Evolutionary conservation across 1,284 basidiomycete species (phyloP).

Genomic region (Cryptococcus jaspeensis): DNA sequence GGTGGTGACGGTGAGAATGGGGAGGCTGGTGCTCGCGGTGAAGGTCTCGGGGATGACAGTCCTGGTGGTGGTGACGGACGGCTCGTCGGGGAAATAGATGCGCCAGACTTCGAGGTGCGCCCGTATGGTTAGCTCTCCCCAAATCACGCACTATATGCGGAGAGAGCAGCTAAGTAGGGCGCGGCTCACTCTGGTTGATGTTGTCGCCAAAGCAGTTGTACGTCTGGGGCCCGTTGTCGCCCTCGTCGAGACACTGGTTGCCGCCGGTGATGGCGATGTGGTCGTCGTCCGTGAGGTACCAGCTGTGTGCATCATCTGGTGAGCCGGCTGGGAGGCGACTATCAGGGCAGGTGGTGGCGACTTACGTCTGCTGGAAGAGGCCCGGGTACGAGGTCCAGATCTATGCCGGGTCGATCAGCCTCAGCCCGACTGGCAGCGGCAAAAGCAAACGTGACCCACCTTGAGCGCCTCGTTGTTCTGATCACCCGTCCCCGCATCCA

Average conservation of each 20-base stretch:
- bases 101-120: too few relatives aligned
- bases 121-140: too few relatives aligned
- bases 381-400: slow-evolving; percentile 22
- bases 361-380: slow-evolving; percentile 22
- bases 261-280: slow-evolving; percentile 40
- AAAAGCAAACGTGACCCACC: not conserved
- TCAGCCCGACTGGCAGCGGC: not conserved
- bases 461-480: too few relatives aligned
- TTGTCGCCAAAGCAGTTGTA: slow-evolving; percentile 36
- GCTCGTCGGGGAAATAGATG: too few relatives aligned
- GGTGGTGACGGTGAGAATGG: too few relatives aligned
- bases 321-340: too few relatives aligned
- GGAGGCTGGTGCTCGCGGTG: too few relatives aligned
- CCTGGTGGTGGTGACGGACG: too few relatives aligned
- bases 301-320: slow-evolving; percentile 7
- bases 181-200: slow-evolving; percentile 31
- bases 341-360: not conserved
- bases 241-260: slow-evolving; percentile 37
- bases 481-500: not conserved
- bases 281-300: slow-evolving; percentile 31
- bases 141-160: too few relatives aligned
- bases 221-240: slow-evolving; percentile 33
- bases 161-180: too few relatives aligned
- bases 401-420: not conserved
- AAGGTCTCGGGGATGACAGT: too few relatives aligned